These are phyloP conservation scores for Trametes versicolor DNA, from an alignment of 1,284 basidiomycete genomes.

Conservation along the genomic window DNA sequence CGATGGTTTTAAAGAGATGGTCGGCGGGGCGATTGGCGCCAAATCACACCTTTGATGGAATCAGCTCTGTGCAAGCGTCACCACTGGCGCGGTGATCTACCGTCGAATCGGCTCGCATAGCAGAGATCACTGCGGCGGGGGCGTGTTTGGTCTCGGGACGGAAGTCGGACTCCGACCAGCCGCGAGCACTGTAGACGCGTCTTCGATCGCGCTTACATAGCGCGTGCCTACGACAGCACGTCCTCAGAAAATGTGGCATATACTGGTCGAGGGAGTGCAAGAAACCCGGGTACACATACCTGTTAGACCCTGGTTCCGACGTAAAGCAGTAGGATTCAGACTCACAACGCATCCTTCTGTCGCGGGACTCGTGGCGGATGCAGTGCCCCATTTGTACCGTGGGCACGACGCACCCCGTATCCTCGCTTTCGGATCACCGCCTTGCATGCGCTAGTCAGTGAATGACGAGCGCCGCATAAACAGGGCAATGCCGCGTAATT, in stretches of 20 bases:
- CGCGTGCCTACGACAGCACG: too few species aligned
- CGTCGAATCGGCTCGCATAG: conserved; percentile 5
- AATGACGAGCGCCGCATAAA: not conserved
- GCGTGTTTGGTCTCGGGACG: conserved; percentile 5
- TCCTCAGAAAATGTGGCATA: too few species aligned
- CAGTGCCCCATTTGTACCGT: not conserved
- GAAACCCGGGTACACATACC: too few species aligned
- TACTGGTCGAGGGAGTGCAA: not conserved
- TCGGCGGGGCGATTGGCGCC: conserved; percentile 32
- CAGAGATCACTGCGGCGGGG: conserved; percentile 9
- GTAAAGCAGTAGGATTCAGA: too few species aligned
- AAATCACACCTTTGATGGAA: conserved; percentile 35
- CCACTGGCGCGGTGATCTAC: conserved; percentile 2
- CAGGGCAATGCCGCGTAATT: not conserved
- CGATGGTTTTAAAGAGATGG: conserved; percentile 33
- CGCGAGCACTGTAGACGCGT: not conserved
- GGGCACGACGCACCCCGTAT: not conserved
- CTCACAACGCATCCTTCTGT: not conserved
- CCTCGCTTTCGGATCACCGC: not conserved
- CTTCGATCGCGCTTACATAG: not conserved
- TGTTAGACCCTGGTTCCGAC: too few species aligned
- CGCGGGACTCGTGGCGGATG: not conserved
- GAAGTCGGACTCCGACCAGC: not conserved
- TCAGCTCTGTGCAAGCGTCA: conserved; percentile 18
- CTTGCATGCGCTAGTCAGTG: not conserved